These are phyloP conservation scores for Podospora didyma DNA, from an alignment of 495 filamentous ascomycete species.

Conservation along the genomic window DNA sequence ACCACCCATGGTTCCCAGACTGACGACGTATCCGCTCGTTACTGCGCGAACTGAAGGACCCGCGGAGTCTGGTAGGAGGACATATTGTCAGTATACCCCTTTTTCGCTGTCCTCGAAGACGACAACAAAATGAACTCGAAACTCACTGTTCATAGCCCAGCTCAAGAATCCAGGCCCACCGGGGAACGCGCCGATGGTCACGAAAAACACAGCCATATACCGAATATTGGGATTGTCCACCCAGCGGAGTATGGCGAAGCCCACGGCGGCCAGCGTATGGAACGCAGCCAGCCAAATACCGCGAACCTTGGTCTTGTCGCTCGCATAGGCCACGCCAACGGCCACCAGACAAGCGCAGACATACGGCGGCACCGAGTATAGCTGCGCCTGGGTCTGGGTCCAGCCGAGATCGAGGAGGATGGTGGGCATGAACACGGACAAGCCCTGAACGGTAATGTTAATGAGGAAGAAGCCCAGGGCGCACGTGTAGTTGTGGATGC, in stretches of 20 bases:
- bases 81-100: not conserved
- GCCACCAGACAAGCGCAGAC: constrained; percentile 51
- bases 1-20: constrained; percentile 52
- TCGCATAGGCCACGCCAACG: constrained; percentile 52
- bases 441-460: constrained; percentile 49
- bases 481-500: constrained; percentile 47
- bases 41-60: constrained; percentile 56
- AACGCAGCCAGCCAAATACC: constrained; percentile 55
- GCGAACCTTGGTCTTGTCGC: constrained; percentile 55
- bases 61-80: constrained; percentile 34
- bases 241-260: constrained; percentile 36
- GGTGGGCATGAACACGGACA: constrained; percentile 50
- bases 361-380: constrained; percentile 52
- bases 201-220: constrained; percentile 46
- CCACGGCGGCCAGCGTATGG: constrained; percentile 40
- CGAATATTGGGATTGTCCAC: constrained; percentile 20
- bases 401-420: constrained; percentile 47
- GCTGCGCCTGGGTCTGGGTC: constrained; percentile 39
- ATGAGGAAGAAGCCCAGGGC: constrained; percentile 46
- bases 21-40: constrained; percentile 49
- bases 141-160: constrained; percentile 52
- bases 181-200: constrained; percentile 48
- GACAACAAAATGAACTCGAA: not conserved
- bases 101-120: not conserved
- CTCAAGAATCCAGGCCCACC: constrained; percentile 52